Conservation (phyloP, 495 filamentous ascomycete species). For the Penicilliopsis zonata region DNA sequence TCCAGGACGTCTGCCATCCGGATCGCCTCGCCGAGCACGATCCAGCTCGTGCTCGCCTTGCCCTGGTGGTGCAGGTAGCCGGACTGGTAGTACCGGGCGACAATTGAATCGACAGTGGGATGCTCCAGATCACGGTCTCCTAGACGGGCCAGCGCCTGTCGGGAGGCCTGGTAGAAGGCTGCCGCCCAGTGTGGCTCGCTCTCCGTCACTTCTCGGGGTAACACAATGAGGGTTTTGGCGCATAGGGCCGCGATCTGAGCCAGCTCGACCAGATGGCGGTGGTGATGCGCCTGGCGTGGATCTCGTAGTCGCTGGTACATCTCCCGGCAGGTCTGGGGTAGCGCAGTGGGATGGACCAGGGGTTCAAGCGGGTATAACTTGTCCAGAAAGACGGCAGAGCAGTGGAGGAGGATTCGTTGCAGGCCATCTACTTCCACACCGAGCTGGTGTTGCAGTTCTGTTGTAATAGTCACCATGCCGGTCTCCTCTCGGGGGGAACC, state of each 20-base stretch:
- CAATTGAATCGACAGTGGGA: slow-evolving; percentile 15
- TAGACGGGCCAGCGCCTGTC: slow-evolving; percentile 8
- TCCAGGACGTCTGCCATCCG: slow-evolving; percentile 17
- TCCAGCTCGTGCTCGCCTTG: slow-evolving; percentile 17
- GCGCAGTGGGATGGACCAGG: too few species aligned
- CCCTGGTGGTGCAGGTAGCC: slow-evolving; percentile 18
- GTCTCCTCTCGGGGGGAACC: too few species aligned
- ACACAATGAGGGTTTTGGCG: slow-evolving; percentile 11
- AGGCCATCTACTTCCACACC: too few species aligned
- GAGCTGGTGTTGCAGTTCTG: too few species aligned
- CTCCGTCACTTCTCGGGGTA: slow-evolving; percentile 11
- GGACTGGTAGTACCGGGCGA: slow-evolving; percentile 18
- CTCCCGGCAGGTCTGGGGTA: too few species aligned
- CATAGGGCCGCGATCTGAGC: slow-evolving; percentile 15
- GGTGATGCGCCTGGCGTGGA: too few species aligned
- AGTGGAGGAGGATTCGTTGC: too few species aligned
- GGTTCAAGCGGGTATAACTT: too few species aligned
- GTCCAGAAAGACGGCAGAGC: too few species aligned
- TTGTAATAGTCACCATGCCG: too few species aligned
- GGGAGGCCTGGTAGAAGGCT: slow-evolving; percentile 10
- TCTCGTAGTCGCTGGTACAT: too few species aligned
- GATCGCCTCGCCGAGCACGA: slow-evolving; percentile 18
- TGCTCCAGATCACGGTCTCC: slow-evolving; percentile 17
- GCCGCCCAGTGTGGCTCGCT: slow-evolving; percentile 9
- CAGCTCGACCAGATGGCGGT: too few species aligned